Conservation (phyloP, 768 basidiomycete species). For the Coprinellus aureogranulatus region DNA sequence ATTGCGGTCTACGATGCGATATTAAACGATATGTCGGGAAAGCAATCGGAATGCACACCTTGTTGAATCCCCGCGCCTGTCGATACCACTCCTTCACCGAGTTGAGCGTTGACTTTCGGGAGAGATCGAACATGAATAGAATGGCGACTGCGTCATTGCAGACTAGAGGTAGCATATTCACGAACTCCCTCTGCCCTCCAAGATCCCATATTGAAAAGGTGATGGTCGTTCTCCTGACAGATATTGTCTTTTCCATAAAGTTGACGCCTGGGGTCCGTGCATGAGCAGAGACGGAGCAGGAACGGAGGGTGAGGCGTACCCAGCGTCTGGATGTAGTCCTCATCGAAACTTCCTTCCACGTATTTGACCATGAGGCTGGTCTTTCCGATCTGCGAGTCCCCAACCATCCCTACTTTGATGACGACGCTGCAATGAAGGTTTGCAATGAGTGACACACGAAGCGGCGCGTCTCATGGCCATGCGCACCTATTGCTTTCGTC, state of each 20-base stretch:
- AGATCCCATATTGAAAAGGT: constrained; percentile 99
- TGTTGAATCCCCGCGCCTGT: constrained; percentile 98
- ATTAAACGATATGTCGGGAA: neutral
- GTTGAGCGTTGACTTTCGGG: constrained; percentile 94
- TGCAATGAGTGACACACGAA: neutral
- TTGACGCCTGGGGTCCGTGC: constrained; percentile 68
- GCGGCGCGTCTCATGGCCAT: constrained; percentile 4
- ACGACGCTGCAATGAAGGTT: constrained; percentile 62
- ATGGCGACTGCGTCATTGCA: constrained; percentile 99
- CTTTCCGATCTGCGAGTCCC: constrained; percentile 99
- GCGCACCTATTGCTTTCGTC: constrained; percentile 73
- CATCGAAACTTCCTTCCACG: constrained; percentile 97
- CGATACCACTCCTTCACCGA: constrained; percentile 99
- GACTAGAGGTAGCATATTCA: constrained; percentile 97
- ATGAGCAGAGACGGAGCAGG: constrained; percentile 6
- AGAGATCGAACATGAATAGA: constrained; percentile 99
- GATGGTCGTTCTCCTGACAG: constrained; percentile 96
- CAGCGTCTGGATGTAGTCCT: constrained; percentile 99
- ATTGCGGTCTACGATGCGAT: constrained; percentile 76
- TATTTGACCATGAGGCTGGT: constrained; percentile 99
- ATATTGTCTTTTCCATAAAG: constrained; percentile 99
- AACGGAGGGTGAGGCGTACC: constrained; percentile 46
- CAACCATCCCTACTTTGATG: constrained; percentile 99
- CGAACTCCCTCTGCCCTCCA: constrained; percentile 96
- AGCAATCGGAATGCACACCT: constrained; percentile 51